Percentiles rank a stretch among this genome's conserved stretches.
phyloP scores from a whole-genome alignment of 1,139 yeast species.

The Hanseniaspora uvarum region DNA sequence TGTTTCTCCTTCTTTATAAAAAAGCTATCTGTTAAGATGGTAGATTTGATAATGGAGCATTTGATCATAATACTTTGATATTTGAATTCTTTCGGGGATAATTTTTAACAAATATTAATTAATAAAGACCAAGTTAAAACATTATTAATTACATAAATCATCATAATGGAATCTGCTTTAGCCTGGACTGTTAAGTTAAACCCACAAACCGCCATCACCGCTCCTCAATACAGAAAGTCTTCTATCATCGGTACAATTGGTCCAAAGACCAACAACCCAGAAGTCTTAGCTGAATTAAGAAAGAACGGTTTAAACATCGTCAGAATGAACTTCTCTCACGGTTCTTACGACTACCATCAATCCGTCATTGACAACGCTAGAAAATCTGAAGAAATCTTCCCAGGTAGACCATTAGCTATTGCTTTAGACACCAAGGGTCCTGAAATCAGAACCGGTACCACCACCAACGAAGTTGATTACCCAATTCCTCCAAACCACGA shows the following conservation, averaged over 20 bases:
- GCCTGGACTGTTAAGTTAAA: slow-evolving; percentile 81
- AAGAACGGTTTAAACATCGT: slow-evolving; percentile 96
- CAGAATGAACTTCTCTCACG: slow-evolving; percentile 98
- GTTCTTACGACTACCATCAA: slow-evolving; percentile 94
- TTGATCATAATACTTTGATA: too few relatives aligned
- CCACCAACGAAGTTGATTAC: slow-evolving; percentile 64
- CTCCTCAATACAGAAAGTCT: slow-evolving; percentile 80
- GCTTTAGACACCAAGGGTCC: slow-evolving; percentile 99
- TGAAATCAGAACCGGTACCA: slow-evolving; percentile 97
- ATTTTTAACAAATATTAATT: too few relatives aligned
- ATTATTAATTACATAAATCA: not conserved
- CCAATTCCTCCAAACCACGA: slow-evolving; percentile 79
- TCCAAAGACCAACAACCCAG: slow-evolving; percentile 90
- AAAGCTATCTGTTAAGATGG: too few relatives aligned
- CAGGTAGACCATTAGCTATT: slow-evolving; percentile 95
- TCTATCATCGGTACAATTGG: slow-evolving; percentile 97
- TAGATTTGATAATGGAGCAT: too few relatives aligned
- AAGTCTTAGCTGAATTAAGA: slow-evolving; percentile 75
- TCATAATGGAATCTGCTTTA: slow-evolving; percentile 33
- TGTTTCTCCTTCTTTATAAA: not conserved
- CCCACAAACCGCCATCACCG: slow-evolving; percentile 60
- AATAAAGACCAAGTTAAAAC: not conserved
- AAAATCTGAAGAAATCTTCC: slow-evolving; percentile 78
- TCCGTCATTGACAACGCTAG: slow-evolving; percentile 91
- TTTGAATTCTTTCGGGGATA: too few relatives aligned